Percentiles rank a stretch among this genome's conserved stretches.
Evolutionary conservation across 352 stramenopile species (phyloP).

Genomic region (Globisporangium lucens): DNA sequence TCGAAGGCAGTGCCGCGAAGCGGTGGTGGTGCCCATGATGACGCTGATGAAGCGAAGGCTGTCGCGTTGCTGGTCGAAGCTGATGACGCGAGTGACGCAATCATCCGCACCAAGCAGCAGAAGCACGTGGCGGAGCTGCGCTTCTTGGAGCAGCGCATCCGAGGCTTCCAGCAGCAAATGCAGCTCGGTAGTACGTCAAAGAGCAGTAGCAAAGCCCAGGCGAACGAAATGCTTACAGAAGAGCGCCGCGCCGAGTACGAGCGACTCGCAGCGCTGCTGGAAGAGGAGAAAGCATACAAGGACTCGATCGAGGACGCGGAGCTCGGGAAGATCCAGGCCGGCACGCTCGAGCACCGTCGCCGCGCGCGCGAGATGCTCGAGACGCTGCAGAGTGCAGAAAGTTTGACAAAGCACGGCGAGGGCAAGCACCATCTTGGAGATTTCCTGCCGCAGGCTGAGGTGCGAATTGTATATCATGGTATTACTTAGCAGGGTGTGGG

Average conservation of each 20-base stretch:
- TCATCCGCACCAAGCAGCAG: conserved; percentile 21
- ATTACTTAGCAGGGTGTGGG: background rate
- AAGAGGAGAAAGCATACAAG: conserved; percentile 15
- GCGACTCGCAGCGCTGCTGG: conserved; percentile 10
- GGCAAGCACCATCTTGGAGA: conserved; percentile 25
- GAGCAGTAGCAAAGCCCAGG: conserved; percentile 1
- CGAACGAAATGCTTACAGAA: conserved; percentile 11
- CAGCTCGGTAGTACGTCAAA: conserved; percentile 5
- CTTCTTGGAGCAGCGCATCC: conserved; percentile 25
- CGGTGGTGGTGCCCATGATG: background rate
- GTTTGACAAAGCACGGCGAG: conserved; percentile 11
- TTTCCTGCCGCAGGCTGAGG: conserved; percentile 19
- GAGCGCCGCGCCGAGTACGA: conserved; percentile 17
- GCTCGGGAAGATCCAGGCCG: conserved; percentile 18
- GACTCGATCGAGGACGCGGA: conserved; percentile 23
- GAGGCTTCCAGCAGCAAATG: conserved; percentile 19
- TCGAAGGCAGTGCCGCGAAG: background rate
- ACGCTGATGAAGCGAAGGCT: background rate
- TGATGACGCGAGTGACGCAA: background rate
- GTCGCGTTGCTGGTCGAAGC: conserved; percentile 4
- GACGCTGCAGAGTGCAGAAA: conserved; percentile 20
- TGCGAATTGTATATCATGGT: too few species aligned
- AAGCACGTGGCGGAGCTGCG: conserved; percentile 21
- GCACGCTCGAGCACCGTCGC: conserved; percentile 21
- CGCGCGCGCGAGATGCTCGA: conserved; percentile 24